Conservation (phyloP, 2,329 filamentous ascomycete species). For the Lasiodiplodia gonubiensis region DNA sequence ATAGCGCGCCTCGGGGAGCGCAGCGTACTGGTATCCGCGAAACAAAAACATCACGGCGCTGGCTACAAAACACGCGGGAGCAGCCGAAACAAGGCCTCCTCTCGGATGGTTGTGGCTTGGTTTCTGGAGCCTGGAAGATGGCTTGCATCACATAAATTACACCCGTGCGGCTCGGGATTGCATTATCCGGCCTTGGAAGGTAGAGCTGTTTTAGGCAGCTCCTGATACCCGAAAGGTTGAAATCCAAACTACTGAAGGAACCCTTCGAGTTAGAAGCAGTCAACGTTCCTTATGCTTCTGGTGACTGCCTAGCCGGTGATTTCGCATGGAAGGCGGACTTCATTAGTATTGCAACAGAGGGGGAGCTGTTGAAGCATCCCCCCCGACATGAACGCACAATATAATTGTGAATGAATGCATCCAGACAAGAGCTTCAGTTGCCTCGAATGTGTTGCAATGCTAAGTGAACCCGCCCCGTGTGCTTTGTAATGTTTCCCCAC, state of each 20-base stretch:
- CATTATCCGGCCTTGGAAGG: conserved; percentile 5
- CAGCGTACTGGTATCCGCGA: background rate
- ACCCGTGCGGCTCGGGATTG: background rate
- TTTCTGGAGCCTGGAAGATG: conserved; percentile 9
- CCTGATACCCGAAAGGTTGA: conserved; percentile 8
- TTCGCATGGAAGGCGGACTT: too few species aligned
- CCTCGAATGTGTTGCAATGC: too few species aligned
- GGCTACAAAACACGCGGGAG: background rate
- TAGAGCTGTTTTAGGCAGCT: conserved; percentile 3
- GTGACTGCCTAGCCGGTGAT: background rate
- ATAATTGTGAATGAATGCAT: too few species aligned
- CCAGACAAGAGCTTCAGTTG: too few species aligned
- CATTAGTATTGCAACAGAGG: too few species aligned
- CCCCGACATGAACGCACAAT: too few species aligned
- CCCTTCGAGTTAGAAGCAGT: background rate
- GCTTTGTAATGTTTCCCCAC: conserved; percentile 11
- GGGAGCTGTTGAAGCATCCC: too few species aligned
- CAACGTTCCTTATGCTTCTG: background rate
- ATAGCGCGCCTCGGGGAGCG: background rate
- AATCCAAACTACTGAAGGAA: background rate
- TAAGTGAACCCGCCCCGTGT: too few species aligned
- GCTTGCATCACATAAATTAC: conserved; percentile 8
- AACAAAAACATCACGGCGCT: background rate
- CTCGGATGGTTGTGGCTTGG: background rate
- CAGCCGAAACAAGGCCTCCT: conserved; percentile 1